Base-by-base conservation (phyloP, 768 basidiomycete species). In the Dictyophora rubrovolvata region DNA sequence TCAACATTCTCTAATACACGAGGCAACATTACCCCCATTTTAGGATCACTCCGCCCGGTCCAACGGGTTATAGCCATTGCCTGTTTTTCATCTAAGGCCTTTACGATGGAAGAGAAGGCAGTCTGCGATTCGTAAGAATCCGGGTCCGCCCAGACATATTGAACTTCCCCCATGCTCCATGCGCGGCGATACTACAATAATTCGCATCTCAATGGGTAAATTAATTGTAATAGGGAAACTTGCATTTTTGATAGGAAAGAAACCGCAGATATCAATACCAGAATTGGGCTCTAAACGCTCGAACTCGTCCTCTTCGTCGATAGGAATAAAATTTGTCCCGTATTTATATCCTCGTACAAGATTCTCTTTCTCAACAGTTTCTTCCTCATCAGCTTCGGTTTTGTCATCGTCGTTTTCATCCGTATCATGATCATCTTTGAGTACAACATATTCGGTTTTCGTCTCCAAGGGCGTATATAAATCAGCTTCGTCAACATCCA, bases 251-350 rank as follows among this genome's bases (percentile, higher is more conserved):
- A 67, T 69, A 4, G 74, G 77, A 69, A 96, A 87, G 74, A 97
- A 96, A 0, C 85, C 87, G 65, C 87, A 82, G 48, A 98, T 82
- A 54, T 95, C 90, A 51, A 98, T 86, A 0, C 95, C 95, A 65
- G 85, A 86, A 66, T 73, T 79, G 0, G 92, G 89, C n/a, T 74
- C 72, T 42, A 96, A 73, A 62, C 75, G 79, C 33, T 81, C 80
- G 65, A 93, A 95, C 55, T 85, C 83, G n/a, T 84, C 89, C 54
- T 91, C 89, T 1, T 89, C 87, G 70, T 86, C 86, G 21, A 59
- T 21, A 0, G 90, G 91, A 2, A 83, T 87, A 70, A 91, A 93
- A 0, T 89, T 87, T 1, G 90, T 79, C 18, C 94, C 94, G 66
- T 96, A 95, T 71, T 89, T 88, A 75, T 88, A 94, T 1, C 90